These are phyloP conservation scores for Nicotiana paniculata DNA, from an alignment of 257 asterid species.

Conservation along the genomic window DNA sequence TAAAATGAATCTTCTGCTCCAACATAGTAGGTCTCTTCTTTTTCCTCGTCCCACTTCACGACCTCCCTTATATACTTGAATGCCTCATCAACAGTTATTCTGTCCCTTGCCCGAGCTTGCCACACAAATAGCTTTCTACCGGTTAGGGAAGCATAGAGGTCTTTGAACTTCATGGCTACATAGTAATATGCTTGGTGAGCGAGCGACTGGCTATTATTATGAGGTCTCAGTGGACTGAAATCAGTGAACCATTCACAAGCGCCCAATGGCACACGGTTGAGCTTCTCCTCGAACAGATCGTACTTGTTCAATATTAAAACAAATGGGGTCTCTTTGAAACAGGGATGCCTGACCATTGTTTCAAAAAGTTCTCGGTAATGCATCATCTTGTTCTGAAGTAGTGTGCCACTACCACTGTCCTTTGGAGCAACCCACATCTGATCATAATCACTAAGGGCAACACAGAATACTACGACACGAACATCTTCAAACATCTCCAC, in stretches of 20 bases:
- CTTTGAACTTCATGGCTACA: constrained; percentile 90
- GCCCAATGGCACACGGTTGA: constrained; percentile 50
- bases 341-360: constrained; percentile 60
- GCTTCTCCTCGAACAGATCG: constrained; percentile 76
- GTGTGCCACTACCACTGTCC: constrained; percentile 25
- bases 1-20: constrained; percentile 79
- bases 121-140: constrained; percentile 73
- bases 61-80: constrained; percentile 81
- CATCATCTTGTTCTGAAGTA: constrained; percentile 75
- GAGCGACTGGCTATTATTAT: constrained; percentile 58
- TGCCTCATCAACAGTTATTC: constrained; percentile 72
- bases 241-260: constrained; percentile 82
- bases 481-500: constrained; percentile 97
- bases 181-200: constrained; percentile 90
- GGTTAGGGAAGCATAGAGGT: constrained; percentile 59
- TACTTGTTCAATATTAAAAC: constrained; percentile 77
- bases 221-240: constrained; percentile 64
- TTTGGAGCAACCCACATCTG: constrained; percentile 49
- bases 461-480: constrained; percentile 67
- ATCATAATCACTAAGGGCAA: constrained; percentile 76
- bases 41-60: constrained; percentile 88
- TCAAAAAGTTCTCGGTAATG: constrained; percentile 71
- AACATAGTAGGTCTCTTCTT: constrained; percentile 45
- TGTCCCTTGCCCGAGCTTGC: constrained; percentile 79
- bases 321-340: constrained; percentile 78